Evolutionary conservation across 306 rosid genomes (phyloP), one percentile per base, ranked within the genome.

Genomic region (Arachis hypogaea): DNA sequence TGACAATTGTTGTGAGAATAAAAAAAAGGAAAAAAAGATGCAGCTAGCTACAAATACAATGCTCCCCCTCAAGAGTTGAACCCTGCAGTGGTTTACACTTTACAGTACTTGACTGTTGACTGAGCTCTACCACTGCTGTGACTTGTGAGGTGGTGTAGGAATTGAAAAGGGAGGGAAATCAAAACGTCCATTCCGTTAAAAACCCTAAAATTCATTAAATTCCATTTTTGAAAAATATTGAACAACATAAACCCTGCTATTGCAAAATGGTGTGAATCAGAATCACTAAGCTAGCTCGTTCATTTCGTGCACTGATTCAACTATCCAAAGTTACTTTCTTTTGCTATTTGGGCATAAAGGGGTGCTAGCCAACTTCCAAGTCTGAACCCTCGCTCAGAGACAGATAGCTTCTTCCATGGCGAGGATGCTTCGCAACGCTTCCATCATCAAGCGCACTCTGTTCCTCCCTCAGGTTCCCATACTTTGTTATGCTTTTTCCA

Each of bases 341-440:
- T 59, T 51, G 66, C 72, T 38, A 4, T 50, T 59, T 33, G 7
- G 51, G 41, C 1, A 54, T 16, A 30, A 4, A 66, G 16, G 16
- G 72, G 28, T 22, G 28, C 28, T 22, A 22, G 28, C 28, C 28
- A 22, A 22, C 1, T 55, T 18, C 33, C 59, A 74, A 42, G 41
- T 59, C 38, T 22, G 72, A 61, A 67, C 69, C 61, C 73, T 59
- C 59, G 54, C 10, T 22, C 28, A 22, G 28, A 22, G 28, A 22
- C 28, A 22, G 28, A 22, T 22, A 64, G 47, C 10, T 59, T 52
- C 65, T 80, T 72, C 63, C 50, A 91, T 94, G 98, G 88, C 96
- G 81, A 76, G 88, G 81, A 80, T 94, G 77, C 85, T 91, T 77
- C 96, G 88, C 5, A 83, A 68, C 77, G 81, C 86, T 51, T 69